phyloP scores from a whole-genome alignment of 768 basidiomycete species.

The Amanita rimosa region DNA sequence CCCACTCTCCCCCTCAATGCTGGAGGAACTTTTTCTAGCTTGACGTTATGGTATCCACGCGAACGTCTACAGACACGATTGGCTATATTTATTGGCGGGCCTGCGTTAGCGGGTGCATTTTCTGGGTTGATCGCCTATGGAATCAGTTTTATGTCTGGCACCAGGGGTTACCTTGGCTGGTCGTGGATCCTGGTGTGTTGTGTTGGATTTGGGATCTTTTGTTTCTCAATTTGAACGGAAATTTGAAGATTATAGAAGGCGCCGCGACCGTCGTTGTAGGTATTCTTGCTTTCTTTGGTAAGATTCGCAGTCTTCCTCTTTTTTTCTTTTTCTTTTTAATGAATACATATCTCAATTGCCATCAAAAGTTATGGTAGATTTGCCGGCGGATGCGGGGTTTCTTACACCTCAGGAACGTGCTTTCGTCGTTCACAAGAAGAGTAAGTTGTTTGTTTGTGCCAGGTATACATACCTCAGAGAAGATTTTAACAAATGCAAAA shows the following conservation, averaged over 20 bases:
- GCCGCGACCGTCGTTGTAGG: slow-evolving; percentile 49
- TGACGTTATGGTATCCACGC: slow-evolving; percentile 62
- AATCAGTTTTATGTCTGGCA: slow-evolving; percentile 41
- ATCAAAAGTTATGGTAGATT: slow-evolving; percentile 48
- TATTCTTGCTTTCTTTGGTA: slow-evolving; percentile 39
- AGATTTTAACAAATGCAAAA: slow-evolving; percentile 15
- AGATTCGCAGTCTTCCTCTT: neutral
- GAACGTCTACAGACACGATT: slow-evolving; percentile 48
- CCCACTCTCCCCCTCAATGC: too few relatives aligned
- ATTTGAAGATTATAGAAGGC: slow-evolving; percentile 49
- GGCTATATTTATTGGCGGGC: slow-evolving; percentile 58
- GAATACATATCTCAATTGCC: neutral
- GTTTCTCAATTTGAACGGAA: neutral
- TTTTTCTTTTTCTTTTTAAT: too few relatives aligned
- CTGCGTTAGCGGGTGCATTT: slow-evolving; percentile 54
- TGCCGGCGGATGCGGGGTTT: slow-evolving; percentile 46
- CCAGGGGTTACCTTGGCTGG: slow-evolving; percentile 42
- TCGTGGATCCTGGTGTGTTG: slow-evolving; percentile 60
- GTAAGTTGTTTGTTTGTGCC: slow-evolving; percentile 24
- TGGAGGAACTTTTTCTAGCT: slow-evolving; percentile 11
- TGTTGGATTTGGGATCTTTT: too few relatives aligned
- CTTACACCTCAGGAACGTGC: slow-evolving; percentile 50
- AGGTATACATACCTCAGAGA: neutral
- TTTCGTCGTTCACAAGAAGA: slow-evolving; percentile 44
- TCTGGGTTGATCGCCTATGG: slow-evolving; percentile 48